Base-by-base conservation (phyloP, 2,329 filamentous ascomycete species). In the Penicillium crustosum region DNA sequence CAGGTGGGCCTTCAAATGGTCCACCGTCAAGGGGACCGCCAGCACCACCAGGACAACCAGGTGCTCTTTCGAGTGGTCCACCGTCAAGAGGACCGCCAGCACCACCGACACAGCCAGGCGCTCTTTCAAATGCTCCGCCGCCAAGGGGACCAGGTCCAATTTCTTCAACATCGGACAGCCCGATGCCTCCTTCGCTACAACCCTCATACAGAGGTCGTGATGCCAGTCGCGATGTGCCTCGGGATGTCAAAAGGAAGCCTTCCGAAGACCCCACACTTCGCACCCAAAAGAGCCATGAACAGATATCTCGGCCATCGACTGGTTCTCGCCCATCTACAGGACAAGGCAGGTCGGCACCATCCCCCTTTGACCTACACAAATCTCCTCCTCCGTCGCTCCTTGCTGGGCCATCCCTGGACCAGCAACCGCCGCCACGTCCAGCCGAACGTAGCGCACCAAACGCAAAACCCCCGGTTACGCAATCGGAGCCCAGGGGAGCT, bases 201-300 rank as follows among this genome's bases (percentile, higher is more conserved):
- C 69, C 74, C 17, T 67, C 70, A 29, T 70, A 67, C 54, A 63
- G 67, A 53, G 69, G 57, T 29, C 73, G 70, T 48, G 66, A 73
- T 29, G 68, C 70, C 15, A 77, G 75, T 58, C 75, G 75, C 10
- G 75, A 78, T 65, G 71, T 65, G 52, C 63, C 63, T 7, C 69
- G 62, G 23, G 73, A 74, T 25, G 27, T 56, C n/a, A 60, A 70
- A 45, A 68, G 68, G 49, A 70, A 70, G 53, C 63, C 70, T 33
- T 69, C 74, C 9, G 71, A 76, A 49, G 77, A 78, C 29, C 73
- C 72, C 12, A 61, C 66, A 19, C 62, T 76, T 49, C 71, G 75
- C 53, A 55, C 61, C 25, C 70, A 76, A 56, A 70, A 65, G 55
- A 78, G 75, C 56, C 73, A 76, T 9, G 77, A 79, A 39, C 75